These are phyloP conservation scores for Xylariaceae sp. DNA, from an alignment of 2,329 filamentous ascomycete species.

Conservation along the genomic window DNA sequence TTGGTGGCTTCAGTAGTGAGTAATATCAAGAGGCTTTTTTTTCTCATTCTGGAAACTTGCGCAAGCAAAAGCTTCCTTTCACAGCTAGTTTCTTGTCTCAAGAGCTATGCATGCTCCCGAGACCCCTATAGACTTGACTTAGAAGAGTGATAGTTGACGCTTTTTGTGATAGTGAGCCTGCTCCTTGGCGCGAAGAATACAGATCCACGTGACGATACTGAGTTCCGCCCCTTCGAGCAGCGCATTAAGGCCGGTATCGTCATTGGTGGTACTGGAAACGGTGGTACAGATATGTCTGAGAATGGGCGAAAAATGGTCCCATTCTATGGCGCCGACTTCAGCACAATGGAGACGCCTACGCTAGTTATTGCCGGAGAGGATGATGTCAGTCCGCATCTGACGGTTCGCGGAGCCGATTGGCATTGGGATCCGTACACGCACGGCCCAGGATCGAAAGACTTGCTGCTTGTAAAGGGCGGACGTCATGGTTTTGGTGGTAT, in stretches of 20 bases:
- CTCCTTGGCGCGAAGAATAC: constrained; percentile 45
- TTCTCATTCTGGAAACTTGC: too few species aligned
- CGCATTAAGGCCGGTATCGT: constrained; percentile 48
- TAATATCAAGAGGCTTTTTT: too few species aligned
- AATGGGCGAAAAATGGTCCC: constrained; percentile 38
- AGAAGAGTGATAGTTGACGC: too few species aligned
- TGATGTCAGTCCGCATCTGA: constrained; percentile 43
- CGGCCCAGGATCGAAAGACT: constrained; percentile 42
- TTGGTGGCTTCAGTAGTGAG: too few species aligned
- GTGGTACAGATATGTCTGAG: constrained; percentile 39
- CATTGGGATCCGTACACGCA: constrained; percentile 46
- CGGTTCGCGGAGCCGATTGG: constrained; percentile 45
- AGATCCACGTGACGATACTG: constrained; percentile 38
- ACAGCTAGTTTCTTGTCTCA: too few species aligned
- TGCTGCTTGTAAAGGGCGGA: constrained; percentile 41
- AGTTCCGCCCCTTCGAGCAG: constrained; percentile 32
- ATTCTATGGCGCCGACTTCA: constrained; percentile 43
- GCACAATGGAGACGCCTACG: constrained; percentile 43
- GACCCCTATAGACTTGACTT: too few species aligned
- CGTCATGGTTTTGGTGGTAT: constrained; percentile 48
- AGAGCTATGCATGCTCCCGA: too few species aligned
- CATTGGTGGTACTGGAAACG: constrained; percentile 42
- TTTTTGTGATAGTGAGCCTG: constrained; percentile 42
- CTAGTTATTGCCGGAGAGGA: constrained; percentile 48
- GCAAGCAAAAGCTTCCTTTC: too few species aligned